A percentile compares a stretch with the other conserved stretches of the same genome.
phyloP scores from a whole-genome alignment of 768 basidiomycete species.

The Fomitopsis pulvina region DNA sequence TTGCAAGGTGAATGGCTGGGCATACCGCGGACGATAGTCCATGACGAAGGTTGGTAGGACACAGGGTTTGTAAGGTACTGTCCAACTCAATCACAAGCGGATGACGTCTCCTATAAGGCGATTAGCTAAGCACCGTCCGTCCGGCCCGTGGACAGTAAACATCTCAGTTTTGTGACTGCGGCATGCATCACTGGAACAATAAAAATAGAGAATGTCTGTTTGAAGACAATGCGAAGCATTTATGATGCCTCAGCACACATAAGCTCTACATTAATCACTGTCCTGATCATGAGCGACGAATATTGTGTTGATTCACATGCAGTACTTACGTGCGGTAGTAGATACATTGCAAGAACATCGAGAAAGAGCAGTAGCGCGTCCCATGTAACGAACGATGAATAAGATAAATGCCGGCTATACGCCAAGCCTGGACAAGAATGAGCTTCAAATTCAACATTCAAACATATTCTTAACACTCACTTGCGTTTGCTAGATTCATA shows the following conservation, averaged over 20 bases:
- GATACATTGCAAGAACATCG: constrained; percentile 12
- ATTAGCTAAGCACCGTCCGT: not conserved
- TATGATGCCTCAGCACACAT: no score
- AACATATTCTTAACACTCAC: constrained; percentile 32
- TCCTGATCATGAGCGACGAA: no score
- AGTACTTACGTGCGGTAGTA: constrained; percentile 7
- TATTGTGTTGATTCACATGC: not conserved
- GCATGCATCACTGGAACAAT: no score
- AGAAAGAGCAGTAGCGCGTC: not conserved
- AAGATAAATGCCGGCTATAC: constrained; percentile 19
- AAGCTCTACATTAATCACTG: no score
- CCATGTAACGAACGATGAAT: constrained; percentile 2
- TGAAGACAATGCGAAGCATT: no score
- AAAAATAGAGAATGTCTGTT: no score
- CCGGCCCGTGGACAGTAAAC: no score
- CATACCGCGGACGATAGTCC: constrained; percentile 62
- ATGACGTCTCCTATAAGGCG: not conserved
- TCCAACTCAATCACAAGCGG: not conserved
- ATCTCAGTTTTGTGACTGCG: no score
- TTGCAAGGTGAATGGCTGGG: constrained; percentile 68
- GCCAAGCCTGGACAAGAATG: constrained; percentile 42
- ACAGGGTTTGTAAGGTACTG: not conserved
- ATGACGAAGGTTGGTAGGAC: constrained; percentile 25
- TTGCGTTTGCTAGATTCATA: constrained; percentile 82
- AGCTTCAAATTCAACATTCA: constrained; percentile 7